Base-by-base conservation (phyloP, 495 filamentous ascomycete genomes). In the Pyronema domesticum region DNA sequence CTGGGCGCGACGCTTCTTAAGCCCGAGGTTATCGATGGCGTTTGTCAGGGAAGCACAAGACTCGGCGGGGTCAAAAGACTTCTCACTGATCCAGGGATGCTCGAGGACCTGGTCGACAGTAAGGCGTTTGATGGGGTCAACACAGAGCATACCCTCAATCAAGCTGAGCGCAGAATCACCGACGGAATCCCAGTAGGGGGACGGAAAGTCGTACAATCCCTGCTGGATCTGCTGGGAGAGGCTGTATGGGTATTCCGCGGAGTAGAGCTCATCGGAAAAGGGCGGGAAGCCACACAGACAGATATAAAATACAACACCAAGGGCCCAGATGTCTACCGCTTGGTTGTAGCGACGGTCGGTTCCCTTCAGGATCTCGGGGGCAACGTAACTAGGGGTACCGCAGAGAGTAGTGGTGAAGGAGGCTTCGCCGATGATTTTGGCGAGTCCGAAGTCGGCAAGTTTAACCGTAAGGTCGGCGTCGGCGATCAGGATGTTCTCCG, bases 291-390 rank as follows among this genome's bases (percentile, higher is more conserved):
- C 93, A 65, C 93, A 99, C 11, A 99, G 79, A 65, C 89, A 96
- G 59, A 99, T 96, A 68, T 99, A 99, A 17, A 99, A 77, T n/a
- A 96, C 93, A 8, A 99, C 93, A 10, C 93, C 93, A 13, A 96
- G 77, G 0, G 88, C 94, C 93, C 93, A 99, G 50, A 96, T 74
- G 68, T 99, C 93, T 23, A 96, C 93, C 11, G 89, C 89, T 58
- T 86, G 87, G 37, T 86, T 93, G 68, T 99, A 99, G 64, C 82
- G 82, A 46, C 93, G 80, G 46, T 84, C 76, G 55, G 75, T 78
- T 54, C 83, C 81, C 59, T 86, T 80, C 9, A 99, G 71, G 52
- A 99, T 95, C 64, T 99, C 93, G 1, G 93, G 93, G 0, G 93
- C 93, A 58, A 96, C 93, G 67, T 98, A 86, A 66, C 85, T 91